Evolutionary conservation across 1,284 basidiomycete species (phyloP).

Genomic region (Ganoderma leucocontextum): DNA sequence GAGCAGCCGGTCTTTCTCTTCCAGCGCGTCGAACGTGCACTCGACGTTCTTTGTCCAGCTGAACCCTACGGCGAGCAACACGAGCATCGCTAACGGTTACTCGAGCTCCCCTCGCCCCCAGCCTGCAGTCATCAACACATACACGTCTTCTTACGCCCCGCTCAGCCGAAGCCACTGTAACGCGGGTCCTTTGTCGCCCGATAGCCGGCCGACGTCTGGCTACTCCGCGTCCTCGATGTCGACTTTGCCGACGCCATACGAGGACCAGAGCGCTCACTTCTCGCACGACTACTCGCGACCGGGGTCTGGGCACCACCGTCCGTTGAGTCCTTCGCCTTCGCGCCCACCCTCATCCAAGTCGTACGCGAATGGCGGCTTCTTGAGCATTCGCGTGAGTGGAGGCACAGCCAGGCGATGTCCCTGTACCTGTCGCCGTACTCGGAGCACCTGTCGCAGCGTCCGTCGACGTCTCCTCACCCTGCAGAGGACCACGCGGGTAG

Average conservation of each 20-base stretch:
- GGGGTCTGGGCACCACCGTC: conserved; percentile 70
- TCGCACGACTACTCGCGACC: conserved; percentile 73
- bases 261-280: conserved; percentile 58
- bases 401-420: conserved; percentile 84
- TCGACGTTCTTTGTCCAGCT: too few relatives aligned
- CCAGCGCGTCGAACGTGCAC: too few relatives aligned
- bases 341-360: conserved; percentile 71
- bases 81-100: too few relatives aligned
- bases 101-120: too few relatives aligned
- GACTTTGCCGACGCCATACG: conserved; percentile 66
- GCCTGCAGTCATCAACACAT: too few relatives aligned
- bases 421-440: conserved; percentile 84
- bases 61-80: too few relatives aligned
- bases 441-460: conserved; percentile 57
- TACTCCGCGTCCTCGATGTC: conserved; percentile 84
- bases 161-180: conserved; percentile 70
- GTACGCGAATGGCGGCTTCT: conserved; percentile 53
- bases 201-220: conserved; percentile 82
- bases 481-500: conserved; percentile 55
- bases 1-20: too few relatives aligned
- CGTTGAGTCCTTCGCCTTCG: conserved; percentile 46
- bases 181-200: conserved; percentile 79
- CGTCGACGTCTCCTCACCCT: conserved; percentile 78
- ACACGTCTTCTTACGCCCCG: conserved; percentile 70
- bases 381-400: conserved; percentile 73